Percentiles rank a stretch among this genome's conserved stretches.
phyloP scores from a whole-genome alignment of 371 early-diverging fungal species.

The Mortierella sp. region DNA sequence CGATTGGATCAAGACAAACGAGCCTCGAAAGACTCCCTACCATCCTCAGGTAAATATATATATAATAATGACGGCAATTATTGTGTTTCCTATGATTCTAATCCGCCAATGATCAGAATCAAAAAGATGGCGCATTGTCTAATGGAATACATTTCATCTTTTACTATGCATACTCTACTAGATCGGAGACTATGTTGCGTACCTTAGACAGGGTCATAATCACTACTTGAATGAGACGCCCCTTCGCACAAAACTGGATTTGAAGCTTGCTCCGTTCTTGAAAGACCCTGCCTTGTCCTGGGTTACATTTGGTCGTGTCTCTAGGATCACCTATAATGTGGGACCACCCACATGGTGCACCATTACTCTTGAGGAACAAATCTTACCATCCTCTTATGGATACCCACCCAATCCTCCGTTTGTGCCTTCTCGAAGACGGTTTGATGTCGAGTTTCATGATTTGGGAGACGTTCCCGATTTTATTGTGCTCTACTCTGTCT shows the following conservation, averaged over 20 bases:
- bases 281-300: slow-evolving; percentile 56
- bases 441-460: slow-evolving; percentile 76
- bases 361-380: slow-evolving; percentile 56
- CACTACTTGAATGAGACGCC: slow-evolving; percentile 67
- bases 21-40: slow-evolving; percentile 70
- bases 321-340: slow-evolving; percentile 69
- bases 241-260: slow-evolving; percentile 62
- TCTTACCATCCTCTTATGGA: slow-evolving; percentile 55
- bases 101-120: not conserved
- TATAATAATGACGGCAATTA: not conserved
- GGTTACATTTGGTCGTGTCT: slow-evolving; percentile 68
- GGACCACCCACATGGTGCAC: slow-evolving; percentile 79
- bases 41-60: slow-evolving; percentile 71
- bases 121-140: no score
- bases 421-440: slow-evolving; percentile 50
- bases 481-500: slow-evolving; percentile 70
- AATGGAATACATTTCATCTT: not conserved
- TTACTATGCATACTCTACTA: slow-evolving; percentile 1
- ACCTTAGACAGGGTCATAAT: slow-evolving; percentile 72
- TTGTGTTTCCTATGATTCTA: not conserved
- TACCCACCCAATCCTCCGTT: slow-evolving; percentile 55
- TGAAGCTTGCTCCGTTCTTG: slow-evolving; percentile 62
- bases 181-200: slow-evolving; percentile 70
- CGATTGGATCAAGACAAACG: slow-evolving; percentile 70
- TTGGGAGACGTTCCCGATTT: slow-evolving; percentile 79